phyloP scores from a whole-genome alignment of 2,329 filamentous ascomycete genomes.

The Knufia petricola region DNA sequence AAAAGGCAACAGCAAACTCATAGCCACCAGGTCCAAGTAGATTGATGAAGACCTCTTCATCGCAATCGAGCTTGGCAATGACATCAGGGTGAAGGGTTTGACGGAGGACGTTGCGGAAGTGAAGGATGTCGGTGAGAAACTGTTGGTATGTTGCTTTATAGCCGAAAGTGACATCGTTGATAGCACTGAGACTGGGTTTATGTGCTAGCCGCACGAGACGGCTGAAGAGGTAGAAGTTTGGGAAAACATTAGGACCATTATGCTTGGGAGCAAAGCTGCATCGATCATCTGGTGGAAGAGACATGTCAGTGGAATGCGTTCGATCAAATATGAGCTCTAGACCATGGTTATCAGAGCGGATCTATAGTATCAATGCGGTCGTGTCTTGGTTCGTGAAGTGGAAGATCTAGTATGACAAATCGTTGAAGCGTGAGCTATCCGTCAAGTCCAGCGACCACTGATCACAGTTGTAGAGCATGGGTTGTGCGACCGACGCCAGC shows the following conservation, averaged over 20 bases:
- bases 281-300: constrained; percentile 10
- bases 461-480: neutral
- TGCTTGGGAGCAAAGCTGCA: constrained; percentile 22
- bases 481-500: neutral
- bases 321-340: no score
- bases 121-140: constrained; percentile 37
- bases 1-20: constrained; percentile 40
- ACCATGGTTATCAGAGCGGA: no score
- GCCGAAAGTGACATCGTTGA: constrained; percentile 24
- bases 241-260: constrained; percentile 24
- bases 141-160: constrained; percentile 32
- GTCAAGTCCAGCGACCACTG: neutral
- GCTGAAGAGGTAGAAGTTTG: constrained; percentile 25
- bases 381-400: neutral
- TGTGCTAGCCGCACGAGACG: constrained; percentile 25
- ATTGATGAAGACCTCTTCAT: constrained; percentile 27
- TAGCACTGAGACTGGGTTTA: constrained; percentile 18
- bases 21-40: constrained; percentile 39
- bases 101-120: constrained; percentile 32
- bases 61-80: constrained; percentile 31
- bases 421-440: neutral
- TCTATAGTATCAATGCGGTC: no score
- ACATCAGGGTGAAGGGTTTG: constrained; percentile 23
- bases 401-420: neutral
- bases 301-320: no score